These are phyloP conservation scores for Phyllosticta paracitricarpa DNA, from an alignment of 2,329 filamentous ascomycete species.

Conservation along the genomic window DNA sequence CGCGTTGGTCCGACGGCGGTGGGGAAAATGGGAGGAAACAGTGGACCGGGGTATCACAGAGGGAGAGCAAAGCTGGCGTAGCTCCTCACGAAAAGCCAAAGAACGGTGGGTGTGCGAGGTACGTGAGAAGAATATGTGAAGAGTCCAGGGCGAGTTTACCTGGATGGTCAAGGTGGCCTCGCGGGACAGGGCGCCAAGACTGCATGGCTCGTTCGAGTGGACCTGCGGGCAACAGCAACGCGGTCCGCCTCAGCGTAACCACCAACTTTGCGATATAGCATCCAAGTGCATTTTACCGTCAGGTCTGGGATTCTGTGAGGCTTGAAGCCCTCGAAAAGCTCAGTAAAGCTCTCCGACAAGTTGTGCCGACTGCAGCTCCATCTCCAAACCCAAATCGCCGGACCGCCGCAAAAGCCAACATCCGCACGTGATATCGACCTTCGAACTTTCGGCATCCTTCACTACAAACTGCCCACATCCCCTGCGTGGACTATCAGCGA, in stretches of 20 bases:
- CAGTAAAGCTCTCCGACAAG: not conserved
- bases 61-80: conserved; percentile 2
- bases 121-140: not conserved
- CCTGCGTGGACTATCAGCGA: not conserved
- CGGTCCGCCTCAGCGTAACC: not conserved
- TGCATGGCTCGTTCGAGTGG: not conserved
- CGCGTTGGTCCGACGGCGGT: conserved; percentile 2
- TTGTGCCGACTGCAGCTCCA: not conserved
- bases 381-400: not conserved
- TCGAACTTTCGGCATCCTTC: not conserved
- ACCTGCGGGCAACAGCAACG: not conserved
- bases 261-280: not conserved
- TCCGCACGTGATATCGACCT: conserved; percentile 12
- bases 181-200: conserved; percentile 7
- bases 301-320: not conserved
- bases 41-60: conserved; percentile 12
- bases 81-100: conserved; percentile 15
- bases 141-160: not conserved
- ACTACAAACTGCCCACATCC: not conserved
- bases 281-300: not conserved
- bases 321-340: not conserved
- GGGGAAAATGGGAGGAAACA: not conserved
- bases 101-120: conserved; percentile 9
- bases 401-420: not conserved
- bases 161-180: conserved; percentile 9